phyloP scores from a whole-genome alignment of 768 basidiomycete genomes.

The Panus rudis region DNA sequence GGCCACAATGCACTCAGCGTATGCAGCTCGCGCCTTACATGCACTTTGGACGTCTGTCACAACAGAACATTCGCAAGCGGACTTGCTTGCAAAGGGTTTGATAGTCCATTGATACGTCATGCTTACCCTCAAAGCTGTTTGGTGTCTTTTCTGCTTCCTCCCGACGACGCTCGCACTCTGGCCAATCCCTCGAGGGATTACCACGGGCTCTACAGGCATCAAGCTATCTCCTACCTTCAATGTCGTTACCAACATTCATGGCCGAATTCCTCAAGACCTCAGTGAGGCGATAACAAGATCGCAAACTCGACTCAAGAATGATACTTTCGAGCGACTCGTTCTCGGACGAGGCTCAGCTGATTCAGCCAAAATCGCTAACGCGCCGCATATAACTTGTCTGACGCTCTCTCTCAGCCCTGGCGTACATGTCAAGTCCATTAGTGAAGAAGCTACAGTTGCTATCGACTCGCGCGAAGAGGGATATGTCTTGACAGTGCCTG shows the following conservation, averaged over 20 bases:
- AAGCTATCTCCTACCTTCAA: conserved; percentile 44
- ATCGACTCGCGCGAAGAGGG: conserved; percentile 35
- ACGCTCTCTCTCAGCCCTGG: conserved; percentile 19
- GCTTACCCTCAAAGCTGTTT: too few relatives aligned
- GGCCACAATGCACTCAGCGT: not conserved
- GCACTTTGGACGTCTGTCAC: too few relatives aligned
- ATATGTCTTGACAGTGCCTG: conserved; percentile 35
- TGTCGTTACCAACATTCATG: conserved; percentile 33
- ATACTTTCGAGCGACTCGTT: conserved; percentile 33
- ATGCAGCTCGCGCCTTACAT: not conserved
- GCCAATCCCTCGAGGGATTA: conserved; percentile 23
- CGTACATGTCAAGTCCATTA: conserved; percentile 22
- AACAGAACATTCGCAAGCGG: too few relatives aligned
- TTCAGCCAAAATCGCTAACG: conserved; percentile 19
- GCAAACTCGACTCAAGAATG: conserved; percentile 24
- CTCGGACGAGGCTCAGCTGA: conserved; percentile 33
- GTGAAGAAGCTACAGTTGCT: conserved; percentile 27
- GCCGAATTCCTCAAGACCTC: conserved; percentile 37
- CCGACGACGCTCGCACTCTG: conserved; percentile 17
- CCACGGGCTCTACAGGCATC: conserved; percentile 18
- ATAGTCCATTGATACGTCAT: too few relatives aligned
- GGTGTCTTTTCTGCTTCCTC: not conserved
- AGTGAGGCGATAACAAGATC: conserved; percentile 27
- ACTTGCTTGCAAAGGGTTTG: too few relatives aligned
- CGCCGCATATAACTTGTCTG: conserved; percentile 21